Evolutionary conservation across 805 yeast genomes (phyloP).

Genomic region (Wickerhamiella musiphila): DNA sequence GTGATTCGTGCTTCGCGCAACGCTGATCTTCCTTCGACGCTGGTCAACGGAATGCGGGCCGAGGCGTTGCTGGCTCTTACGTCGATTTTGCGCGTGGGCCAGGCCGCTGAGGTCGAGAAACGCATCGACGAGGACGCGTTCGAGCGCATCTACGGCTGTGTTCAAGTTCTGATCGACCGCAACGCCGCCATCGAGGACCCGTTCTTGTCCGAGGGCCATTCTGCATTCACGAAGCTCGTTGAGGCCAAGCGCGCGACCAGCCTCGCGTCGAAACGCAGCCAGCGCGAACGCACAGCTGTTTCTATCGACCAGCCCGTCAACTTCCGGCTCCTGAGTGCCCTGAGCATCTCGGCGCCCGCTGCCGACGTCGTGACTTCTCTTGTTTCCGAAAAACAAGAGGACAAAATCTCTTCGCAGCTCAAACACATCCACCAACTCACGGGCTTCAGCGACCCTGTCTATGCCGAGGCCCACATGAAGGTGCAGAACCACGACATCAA

Average conservation of each 20-base stretch:
- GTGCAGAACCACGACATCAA: constrained; percentile 96
- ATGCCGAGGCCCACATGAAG: constrained; percentile 91
- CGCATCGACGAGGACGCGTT: constrained; percentile 89
- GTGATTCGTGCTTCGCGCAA: constrained; percentile 55
- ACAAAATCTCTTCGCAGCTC: constrained; percentile 44
- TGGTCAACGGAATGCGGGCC: constrained; percentile 72
- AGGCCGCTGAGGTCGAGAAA: constrained; percentile 47
- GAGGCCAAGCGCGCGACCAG: constrained; percentile 25
- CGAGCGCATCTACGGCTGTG: constrained; percentile 83
- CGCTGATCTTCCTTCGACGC: constrained; percentile 23
- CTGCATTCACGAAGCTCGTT: constrained; percentile 63
- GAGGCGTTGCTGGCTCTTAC: constrained; percentile 90
- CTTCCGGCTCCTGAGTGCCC: constrained; percentile 13
- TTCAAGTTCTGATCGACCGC: constrained; percentile 44
- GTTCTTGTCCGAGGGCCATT: constrained; percentile 74
- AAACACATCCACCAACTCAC: constrained; percentile 83
- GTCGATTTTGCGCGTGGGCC: constrained; percentile 76
- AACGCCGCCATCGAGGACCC: constrained; percentile 21
- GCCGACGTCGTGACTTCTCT: constrained; percentile 2
- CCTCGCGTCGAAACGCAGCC: constrained; percentile 20
- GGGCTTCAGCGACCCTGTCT: constrained; percentile 96
- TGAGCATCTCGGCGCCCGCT: constrained; percentile 2
- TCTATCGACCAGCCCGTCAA: constrained; percentile 14
- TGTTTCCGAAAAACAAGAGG: constrained; percentile 1
- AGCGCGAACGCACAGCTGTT: constrained; percentile 36